Evolutionary conservation across 306 rosid genomes (phyloP).

Genomic region (Rosa lucieae): DNA sequence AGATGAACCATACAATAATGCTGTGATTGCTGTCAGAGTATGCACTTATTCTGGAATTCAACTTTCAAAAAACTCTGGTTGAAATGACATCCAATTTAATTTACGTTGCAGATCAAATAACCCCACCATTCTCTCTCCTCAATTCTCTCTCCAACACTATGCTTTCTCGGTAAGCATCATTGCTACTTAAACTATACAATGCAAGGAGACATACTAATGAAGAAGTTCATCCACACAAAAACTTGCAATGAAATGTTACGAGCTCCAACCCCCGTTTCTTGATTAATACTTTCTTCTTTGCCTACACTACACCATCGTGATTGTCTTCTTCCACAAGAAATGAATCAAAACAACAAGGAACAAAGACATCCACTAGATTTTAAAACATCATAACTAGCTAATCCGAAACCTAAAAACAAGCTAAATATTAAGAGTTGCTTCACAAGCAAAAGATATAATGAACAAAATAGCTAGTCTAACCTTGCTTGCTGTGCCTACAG

Average conservation of each 20-base stretch:
- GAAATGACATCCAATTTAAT: background rate
- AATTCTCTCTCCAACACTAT: background rate
- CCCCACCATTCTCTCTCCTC: background rate
- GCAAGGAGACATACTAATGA: background rate
- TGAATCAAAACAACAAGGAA: slow-evolving; percentile 16
- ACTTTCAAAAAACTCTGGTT: background rate
- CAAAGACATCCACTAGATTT: slow-evolving; percentile 26
- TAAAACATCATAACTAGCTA: slow-evolving; percentile 10
- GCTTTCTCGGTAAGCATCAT: background rate
- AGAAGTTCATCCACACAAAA: background rate
- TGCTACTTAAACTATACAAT: background rate
- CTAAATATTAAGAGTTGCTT: slow-evolving; percentile 12
- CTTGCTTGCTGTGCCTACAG: slow-evolving; percentile 42
- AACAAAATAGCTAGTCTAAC: slow-evolving; percentile 20
- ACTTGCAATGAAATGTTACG: slow-evolving; percentile 23
- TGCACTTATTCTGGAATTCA: background rate
- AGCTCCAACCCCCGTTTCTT: slow-evolving; percentile 31
- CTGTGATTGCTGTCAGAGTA: background rate
- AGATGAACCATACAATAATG: background rate
- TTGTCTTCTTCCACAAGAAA: background rate
- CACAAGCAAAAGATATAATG: slow-evolving; percentile 31
- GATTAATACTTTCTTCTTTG: slow-evolving; percentile 17
- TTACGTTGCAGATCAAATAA: slow-evolving; percentile 6
- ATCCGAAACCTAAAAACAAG: slow-evolving; percentile 5
- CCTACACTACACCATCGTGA: slow-evolving; percentile 30